Percentiles rank a stretch among this genome's conserved stretches.
phyloP scores from a whole-genome alignment of 441 rosid species.

The Erodium chrysanthum region DNA sequence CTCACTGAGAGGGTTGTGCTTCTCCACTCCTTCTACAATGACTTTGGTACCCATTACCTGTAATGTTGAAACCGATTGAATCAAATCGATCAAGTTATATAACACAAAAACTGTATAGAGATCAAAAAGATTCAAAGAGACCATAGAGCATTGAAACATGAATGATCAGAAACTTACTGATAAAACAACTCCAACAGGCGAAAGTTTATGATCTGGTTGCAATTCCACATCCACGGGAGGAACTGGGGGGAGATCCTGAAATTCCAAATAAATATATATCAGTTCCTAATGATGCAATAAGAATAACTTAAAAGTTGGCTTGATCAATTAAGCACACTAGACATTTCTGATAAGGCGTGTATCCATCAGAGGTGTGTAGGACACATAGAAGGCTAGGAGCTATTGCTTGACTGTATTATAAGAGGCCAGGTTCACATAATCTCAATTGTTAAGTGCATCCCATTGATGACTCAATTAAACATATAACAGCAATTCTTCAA shows the following conservation, averaged over 20 bases:
- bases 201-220: slow-evolving; percentile 52
- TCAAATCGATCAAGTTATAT: neutral
- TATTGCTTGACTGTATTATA: neutral
- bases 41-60: slow-evolving; percentile 70
- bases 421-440: neutral
- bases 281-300: neutral
- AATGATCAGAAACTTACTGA: slow-evolving; percentile 65
- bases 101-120: slow-evolving; percentile 4
- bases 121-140: slow-evolving; percentile 14
- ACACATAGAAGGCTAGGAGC: neutral
- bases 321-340: neutral
- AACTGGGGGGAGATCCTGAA: slow-evolving; percentile 78
- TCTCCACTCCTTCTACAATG: slow-evolving; percentile 72
- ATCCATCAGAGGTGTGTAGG: slow-evolving; percentile 4
- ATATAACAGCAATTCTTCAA: neutral
- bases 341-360: neutral
- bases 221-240: slow-evolving; percentile 53
- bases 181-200: slow-evolving; percentile 69
- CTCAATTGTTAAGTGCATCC: neutral
- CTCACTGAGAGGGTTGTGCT: slow-evolving; percentile 77
- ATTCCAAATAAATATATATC: slow-evolving; percentile 9
- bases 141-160: too few relatives aligned
- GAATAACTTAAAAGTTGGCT: neutral
- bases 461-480: neutral
- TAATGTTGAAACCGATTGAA: slow-evolving; percentile 18